These are phyloP conservation scores for Ogataea paraovalis DNA, from an alignment of 805 yeast species.

Conservation along the genomic window DNA sequence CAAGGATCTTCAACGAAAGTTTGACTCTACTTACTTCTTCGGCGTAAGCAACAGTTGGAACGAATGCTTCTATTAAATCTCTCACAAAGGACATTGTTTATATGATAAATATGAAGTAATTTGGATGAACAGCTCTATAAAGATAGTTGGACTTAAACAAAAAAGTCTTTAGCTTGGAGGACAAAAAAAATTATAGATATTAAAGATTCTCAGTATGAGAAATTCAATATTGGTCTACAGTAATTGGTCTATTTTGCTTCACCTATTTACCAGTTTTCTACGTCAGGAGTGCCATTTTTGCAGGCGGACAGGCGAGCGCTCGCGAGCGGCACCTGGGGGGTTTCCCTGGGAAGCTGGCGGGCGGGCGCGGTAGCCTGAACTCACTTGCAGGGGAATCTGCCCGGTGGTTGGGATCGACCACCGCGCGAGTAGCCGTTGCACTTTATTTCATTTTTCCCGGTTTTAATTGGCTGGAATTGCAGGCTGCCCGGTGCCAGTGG, in stretches of 20 bases:
- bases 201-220: neutral
- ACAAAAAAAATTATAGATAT: neutral
- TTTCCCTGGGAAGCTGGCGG: neutral
- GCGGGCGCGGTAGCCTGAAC: no score
- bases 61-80: conserved; percentile 75
- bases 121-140: neutral
- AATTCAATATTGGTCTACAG: conserved; percentile 4
- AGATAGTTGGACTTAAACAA: neutral
- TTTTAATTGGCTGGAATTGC: conserved; percentile 22
- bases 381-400: neutral
- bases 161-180: neutral
- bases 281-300: neutral
- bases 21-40: conserved; percentile 45
- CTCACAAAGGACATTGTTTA: conserved; percentile 42
- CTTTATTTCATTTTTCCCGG: conserved; percentile 22
- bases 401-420: neutral
- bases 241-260: conserved; percentile 4
- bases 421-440: conserved; percentile 1
- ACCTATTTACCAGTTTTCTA: neutral
- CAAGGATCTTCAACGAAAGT: neutral
- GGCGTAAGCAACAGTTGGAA: conserved; percentile 81
- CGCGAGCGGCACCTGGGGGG: neutral
- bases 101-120: neutral
- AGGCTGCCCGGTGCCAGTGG: neutral
- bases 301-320: neutral